Percentiles rank a stretch among this genome's conserved stretches.
These are phyloP conservation scores for Botrytis medusae DNA, from an alignment of 2,329 filamentous ascomycete species.

Conservation along the genomic window DNA sequence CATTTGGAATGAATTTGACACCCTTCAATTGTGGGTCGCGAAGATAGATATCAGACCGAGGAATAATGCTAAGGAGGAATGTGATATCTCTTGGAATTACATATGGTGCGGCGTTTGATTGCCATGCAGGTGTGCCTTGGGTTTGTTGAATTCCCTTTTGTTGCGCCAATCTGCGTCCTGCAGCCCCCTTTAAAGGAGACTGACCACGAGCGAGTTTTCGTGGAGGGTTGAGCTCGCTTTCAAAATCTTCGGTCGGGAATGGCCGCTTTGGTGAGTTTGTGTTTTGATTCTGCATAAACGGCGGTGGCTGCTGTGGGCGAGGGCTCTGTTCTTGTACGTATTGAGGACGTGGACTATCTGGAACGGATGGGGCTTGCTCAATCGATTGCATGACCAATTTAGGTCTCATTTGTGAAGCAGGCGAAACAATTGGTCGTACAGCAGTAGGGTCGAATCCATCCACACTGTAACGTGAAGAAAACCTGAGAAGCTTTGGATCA, in stretches of 20 bases:
- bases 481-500: conserved; percentile 74
- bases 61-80: conserved; percentile 62
- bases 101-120: conserved; percentile 44
- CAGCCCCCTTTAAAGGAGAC: conserved; percentile 88
- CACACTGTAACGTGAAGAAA: conserved; percentile 72
- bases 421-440: conserved; percentile 81
- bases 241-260: conserved; percentile 61
- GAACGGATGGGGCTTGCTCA: conserved; percentile 51
- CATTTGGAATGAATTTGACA: conserved; percentile 63
- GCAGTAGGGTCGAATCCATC: conserved; percentile 78
- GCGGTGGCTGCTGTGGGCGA: conserved; percentile 38
- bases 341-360: conserved; percentile 38
- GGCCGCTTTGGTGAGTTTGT: conserved; percentile 45
- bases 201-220: conserved; percentile 87
- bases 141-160: conserved; percentile 56
- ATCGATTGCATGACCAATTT: conserved; percentile 56
- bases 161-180: conserved; percentile 80
- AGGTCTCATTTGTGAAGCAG: conserved; percentile 71
- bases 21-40: conserved; percentile 44
- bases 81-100: conserved; percentile 70
- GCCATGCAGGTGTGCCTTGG: conserved; percentile 42
- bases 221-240: conserved; percentile 69
- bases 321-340: conserved; percentile 37
- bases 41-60: conserved; percentile 65
- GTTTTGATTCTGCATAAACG: conserved; percentile 31